A percentile compares a stretch with the other conserved stretches of the same genome.
Conservation (phyloP, 2,329 filamentous ascomycete species). For the Fusarium sp. region DNA sequence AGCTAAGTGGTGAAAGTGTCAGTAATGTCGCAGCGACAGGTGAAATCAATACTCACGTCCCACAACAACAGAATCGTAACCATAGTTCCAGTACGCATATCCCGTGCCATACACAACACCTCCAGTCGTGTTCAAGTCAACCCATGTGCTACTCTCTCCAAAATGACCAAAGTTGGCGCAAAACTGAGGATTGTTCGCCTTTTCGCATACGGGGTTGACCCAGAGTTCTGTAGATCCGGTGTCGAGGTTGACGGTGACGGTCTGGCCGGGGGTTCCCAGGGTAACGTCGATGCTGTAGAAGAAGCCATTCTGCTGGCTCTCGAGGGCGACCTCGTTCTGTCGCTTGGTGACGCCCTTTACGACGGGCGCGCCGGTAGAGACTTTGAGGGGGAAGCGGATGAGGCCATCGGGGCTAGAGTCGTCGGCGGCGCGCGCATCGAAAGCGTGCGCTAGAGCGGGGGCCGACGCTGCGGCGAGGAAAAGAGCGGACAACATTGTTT, state of each 20-base stretch:
- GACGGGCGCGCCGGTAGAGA: slow-evolving; percentile 48
- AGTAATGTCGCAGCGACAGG: background rate
- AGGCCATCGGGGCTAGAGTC: slow-evolving; percentile 45
- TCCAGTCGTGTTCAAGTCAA: slow-evolving; percentile 47
- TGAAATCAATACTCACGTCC: slow-evolving; percentile 50
- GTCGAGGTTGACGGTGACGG: slow-evolving; percentile 59
- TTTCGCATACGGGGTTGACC: slow-evolving; percentile 60
- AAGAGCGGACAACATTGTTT: slow-evolving; percentile 52
- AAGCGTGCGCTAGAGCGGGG: slow-evolving; percentile 47
- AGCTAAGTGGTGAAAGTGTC: slow-evolving; percentile 35
- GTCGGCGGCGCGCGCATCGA: slow-evolving; percentile 43
- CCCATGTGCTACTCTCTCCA: slow-evolving; percentile 51
- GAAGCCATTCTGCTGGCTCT: slow-evolving; percentile 51
- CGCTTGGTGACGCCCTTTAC: slow-evolving; percentile 50
- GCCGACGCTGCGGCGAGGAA: slow-evolving; percentile 51
- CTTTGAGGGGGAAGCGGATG: slow-evolving; percentile 52
- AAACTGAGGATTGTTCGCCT: slow-evolving; percentile 48
- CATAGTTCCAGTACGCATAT: slow-evolving; percentile 54
- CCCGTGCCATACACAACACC: slow-evolving; percentile 54
- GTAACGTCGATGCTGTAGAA: slow-evolving; percentile 58
- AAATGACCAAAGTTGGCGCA: slow-evolving; percentile 53
- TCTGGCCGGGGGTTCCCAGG: slow-evolving; percentile 58
- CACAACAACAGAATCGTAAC: slow-evolving; percentile 53
- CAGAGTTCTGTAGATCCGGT: slow-evolving; percentile 61
- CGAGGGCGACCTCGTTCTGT: slow-evolving; percentile 49